A percentile compares a stretch with the other conserved stretches of the same genome.
phyloP scores from a whole-genome alignment of 148 eudicot genomes.

The Polygonum maritimum region DNA sequence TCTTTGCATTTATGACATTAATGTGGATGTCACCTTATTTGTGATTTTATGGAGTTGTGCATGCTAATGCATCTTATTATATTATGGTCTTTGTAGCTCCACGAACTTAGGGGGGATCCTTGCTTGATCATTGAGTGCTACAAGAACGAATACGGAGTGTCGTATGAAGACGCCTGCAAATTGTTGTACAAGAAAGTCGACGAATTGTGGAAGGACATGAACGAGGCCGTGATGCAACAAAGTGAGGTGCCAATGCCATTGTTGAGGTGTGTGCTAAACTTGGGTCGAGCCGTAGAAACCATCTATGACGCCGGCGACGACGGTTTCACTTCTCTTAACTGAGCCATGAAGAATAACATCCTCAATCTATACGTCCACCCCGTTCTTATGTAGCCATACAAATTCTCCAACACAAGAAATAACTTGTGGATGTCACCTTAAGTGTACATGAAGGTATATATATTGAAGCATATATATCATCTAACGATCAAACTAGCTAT shows the following conservation, averaged over 20 bases:
- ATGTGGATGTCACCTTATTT: too few relatives aligned
- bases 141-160: constrained; percentile 10
- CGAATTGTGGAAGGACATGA: constrained; percentile 18
- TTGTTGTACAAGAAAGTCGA: neutral
- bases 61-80: too few relatives aligned
- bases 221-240: constrained; percentile 8
- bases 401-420: neutral
- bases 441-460: too few relatives aligned
- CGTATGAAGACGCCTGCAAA: neutral
- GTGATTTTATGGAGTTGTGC: too few relatives aligned
- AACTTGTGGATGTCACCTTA: too few relatives aligned
- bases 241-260: constrained; percentile 9
- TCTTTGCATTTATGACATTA: too few relatives aligned
- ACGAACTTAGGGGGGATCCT: constrained; percentile 14
- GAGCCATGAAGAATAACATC: neutral
- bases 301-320: constrained; percentile 16
- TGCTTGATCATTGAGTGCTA: constrained; percentile 16
- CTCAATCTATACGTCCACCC: neutral
- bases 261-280: constrained; percentile 1
- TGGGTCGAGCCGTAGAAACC: constrained; percentile 7
- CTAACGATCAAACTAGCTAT: too few relatives aligned
- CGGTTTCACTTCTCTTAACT: neutral
- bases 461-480: too few relatives aligned
- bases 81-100: constrained; percentile 3
- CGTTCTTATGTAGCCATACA: neutral